Evolutionary conservation across 148 eudicot genomes (phyloP), one percentile per base, ranked within the genome.

Genomic region (Simmondsia chinensis): DNA sequence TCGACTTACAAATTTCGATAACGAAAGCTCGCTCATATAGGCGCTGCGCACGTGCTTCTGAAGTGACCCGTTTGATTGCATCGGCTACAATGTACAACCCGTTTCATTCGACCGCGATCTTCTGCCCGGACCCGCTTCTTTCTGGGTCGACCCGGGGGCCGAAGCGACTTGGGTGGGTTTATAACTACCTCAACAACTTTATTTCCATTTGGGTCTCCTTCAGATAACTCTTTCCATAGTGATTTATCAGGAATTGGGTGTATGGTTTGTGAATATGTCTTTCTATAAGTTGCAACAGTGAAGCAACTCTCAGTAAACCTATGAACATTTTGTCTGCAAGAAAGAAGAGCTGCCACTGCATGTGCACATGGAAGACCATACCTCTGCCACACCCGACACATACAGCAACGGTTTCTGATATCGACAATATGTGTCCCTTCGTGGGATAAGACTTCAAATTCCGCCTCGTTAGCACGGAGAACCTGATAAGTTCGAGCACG

Each of bases 51-150:
- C 0, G 83, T 77, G 4, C 76, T 77, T 57, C 83, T 69, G 64
- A 77, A 77, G 49, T 77, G 83, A 3, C 83, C 83, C 3, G 83
- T 77, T 25, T 77, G 83, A 55, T 77, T 77, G 64, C 83, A 77
- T 4, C 76, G 73, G 46, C 83, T 77, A 40, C 83, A 77, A 42
- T 77, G 83, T 45, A 77, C 83, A 40, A 77, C 73, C 29, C 83
- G 61, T 31, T 73, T 77, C 16, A 44, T 63, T 6, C 76, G 66
- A 4, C 79, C 79, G 14, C 68, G 72, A 39, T 73, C 83, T 52
- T 77, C 83, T 13, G 76, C 68, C 8, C 79, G 60, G 7, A 60
- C 71, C 18, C 79, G 53, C 54, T 65, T 76, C 70, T 76, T 76
- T 49, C 79, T 69, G 0, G 83, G 83, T 31, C 73, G 66, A n/a